These are phyloP conservation scores for Phoma sp. DNA, from an alignment of 2,329 filamentous ascomycete genomes.

Conservation along the genomic window DNA sequence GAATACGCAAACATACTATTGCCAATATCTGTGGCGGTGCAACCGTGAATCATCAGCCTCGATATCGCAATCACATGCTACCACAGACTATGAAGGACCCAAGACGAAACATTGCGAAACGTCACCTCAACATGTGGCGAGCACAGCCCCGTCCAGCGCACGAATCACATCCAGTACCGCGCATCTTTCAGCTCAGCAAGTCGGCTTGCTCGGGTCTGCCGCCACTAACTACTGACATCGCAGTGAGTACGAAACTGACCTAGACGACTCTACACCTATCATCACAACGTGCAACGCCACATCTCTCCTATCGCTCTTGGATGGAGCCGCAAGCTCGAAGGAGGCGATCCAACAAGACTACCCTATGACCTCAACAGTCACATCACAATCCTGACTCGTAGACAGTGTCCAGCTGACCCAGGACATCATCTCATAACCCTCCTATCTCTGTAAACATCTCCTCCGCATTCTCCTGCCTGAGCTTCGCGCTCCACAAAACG, in stretches of 20 bases:
- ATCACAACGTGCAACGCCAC: neutral
- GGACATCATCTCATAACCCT: too few species aligned
- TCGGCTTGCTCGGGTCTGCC: conserved; percentile 6
- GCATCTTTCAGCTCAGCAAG: conserved; percentile 16
- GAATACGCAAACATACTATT: conserved; percentile 21
- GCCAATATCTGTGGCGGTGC: conserved; percentile 42
- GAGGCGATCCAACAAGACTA: neutral
- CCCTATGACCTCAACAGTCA: neutral
- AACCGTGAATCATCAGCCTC: conserved; percentile 15
- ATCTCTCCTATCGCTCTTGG: neutral
- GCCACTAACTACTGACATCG: conserved; percentile 2
- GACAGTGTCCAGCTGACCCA: neutral
- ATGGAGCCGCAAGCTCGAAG: neutral
- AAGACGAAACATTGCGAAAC: conserved; percentile 20
- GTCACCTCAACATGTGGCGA: conserved; percentile 28
- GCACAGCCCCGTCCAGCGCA: conserved; percentile 28
- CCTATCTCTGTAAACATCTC: neutral
- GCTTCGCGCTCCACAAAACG: neutral
- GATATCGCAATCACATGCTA: conserved; percentile 32
- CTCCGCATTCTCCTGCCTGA: too few species aligned
- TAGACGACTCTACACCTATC: neutral
- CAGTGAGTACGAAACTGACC: neutral
- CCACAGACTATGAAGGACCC: conserved; percentile 19
- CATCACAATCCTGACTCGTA: neutral
- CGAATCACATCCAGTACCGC: conserved; percentile 21